Conservation (phyloP, 2,329 filamentous ascomycete species). For the Neoscytalidium dimidiatum region DNA sequence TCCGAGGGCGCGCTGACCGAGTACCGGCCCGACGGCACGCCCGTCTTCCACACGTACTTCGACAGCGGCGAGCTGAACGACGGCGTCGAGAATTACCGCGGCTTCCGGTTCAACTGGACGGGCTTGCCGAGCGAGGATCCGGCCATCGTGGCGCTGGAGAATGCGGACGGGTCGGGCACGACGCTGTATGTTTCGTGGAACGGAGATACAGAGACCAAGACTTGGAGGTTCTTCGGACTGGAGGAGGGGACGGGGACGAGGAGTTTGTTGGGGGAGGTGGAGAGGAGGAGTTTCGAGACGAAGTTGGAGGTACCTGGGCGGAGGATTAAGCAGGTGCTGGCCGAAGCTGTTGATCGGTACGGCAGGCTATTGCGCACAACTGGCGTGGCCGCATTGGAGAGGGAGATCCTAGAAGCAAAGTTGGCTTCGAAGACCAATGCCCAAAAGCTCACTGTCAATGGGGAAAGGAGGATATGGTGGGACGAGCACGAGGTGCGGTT, state of each 20-base stretch:
- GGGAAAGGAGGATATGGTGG: too few relatives aligned
- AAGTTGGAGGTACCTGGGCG: not conserved
- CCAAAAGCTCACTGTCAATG: too few relatives aligned
- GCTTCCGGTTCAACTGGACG: constrained; percentile 30
- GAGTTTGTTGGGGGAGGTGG: not conserved
- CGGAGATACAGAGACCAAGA: constrained; percentile 25
- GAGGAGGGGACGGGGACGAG: not conserved
- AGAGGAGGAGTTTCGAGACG: not conserved
- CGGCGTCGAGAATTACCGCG: constrained; percentile 39
- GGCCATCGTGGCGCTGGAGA: constrained; percentile 21
- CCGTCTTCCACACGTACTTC: constrained; percentile 47
- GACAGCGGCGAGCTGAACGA: constrained; percentile 25
- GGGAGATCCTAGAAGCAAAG: not conserved
- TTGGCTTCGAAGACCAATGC: too few relatives aligned
- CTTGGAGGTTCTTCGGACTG: not conserved
- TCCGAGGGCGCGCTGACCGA: constrained; percentile 53
- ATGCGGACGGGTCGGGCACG: constrained; percentile 7
- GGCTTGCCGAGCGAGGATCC: constrained; percentile 26
- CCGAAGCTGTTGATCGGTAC: not conserved
- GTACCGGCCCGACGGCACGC: constrained; percentile 42
- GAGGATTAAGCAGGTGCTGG: not conserved
- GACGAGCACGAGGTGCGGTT: too few relatives aligned
- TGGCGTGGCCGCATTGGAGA: not conserved
- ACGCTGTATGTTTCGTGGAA: constrained; percentile 30
- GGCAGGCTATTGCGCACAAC: constrained; percentile 1